These are phyloP conservation scores for Pistacia integerrima DNA, from an alignment of 345 rosid species.

Conservation along the genomic window DNA sequence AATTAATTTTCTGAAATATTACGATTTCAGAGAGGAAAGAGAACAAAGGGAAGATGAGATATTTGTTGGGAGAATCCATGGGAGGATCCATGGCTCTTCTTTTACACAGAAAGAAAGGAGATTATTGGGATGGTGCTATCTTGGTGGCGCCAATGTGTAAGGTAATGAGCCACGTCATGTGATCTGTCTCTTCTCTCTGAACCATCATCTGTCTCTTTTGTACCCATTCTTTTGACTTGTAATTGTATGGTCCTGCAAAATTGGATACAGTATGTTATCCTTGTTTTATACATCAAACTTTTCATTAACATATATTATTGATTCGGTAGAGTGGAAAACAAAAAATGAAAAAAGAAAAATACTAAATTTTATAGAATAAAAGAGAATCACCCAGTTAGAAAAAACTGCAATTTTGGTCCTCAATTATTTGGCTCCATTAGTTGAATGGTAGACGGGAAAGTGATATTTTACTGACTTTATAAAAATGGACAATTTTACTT, in stretches of 20 bases:
- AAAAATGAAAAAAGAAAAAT: too few species aligned
- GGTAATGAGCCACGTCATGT: slow-evolving; percentile 27
- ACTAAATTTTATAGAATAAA: background rate
- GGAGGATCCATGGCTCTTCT: slow-evolving; percentile 62
- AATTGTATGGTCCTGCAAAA: background rate
- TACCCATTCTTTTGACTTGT: background rate
- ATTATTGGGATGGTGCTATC: slow-evolving; percentile 63
- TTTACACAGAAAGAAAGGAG: slow-evolving; percentile 43
- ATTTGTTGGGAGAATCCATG: slow-evolving; percentile 68
- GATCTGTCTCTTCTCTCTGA: background rate
- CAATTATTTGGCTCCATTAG: too few species aligned
- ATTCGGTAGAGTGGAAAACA: too few species aligned
- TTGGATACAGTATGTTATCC: background rate
- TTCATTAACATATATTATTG: too few species aligned
- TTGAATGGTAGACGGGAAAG: too few species aligned
- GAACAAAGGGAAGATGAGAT: slow-evolving; percentile 49
- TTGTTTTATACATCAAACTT: too few species aligned
- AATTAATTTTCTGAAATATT: background rate
- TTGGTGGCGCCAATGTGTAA: slow-evolving; percentile 75
- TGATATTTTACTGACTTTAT: too few species aligned
- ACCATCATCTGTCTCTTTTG: background rate
- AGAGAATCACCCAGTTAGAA: too few species aligned
- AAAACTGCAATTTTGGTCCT: too few species aligned
- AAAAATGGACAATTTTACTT: too few species aligned
- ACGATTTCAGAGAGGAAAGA: slow-evolving; percentile 36